Evolutionary conservation across 139 green algal species (phyloP), one percentile per base, ranked within the genome.

Genomic region (Mesostigma viride): DNA sequence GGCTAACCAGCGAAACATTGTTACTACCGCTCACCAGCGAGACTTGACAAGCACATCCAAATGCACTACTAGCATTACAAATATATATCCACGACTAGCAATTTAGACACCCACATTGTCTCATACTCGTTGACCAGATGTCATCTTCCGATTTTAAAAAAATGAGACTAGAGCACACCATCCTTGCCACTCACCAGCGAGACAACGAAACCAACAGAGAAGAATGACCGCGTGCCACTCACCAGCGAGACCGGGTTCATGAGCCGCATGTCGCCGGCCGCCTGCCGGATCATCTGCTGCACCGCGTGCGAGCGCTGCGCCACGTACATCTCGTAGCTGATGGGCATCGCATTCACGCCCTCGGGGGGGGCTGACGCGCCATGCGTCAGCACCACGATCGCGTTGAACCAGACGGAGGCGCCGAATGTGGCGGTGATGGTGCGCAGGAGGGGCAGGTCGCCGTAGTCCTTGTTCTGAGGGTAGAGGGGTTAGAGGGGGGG

Each of bases 361-460:
- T 94, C 87, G n/a, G 87, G 87, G 1, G 87, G 83, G 3, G 78
- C 67, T 2, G 75, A 68, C 11, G 66, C 56, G 17, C 70, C 85
- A 68, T 94, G 87, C 14, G 87, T 92, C 34, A 94, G 70, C 57
- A 88, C 78, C 24, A 90, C 58, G 51, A 91, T 76, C 3, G 81
- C 82, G 68, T 80, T 79, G 66, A 85, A 90, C 87, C 87, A 94
- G 31, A 87, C 65, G 36, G 67, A 68, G 17, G 63, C n/a, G 11
- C 87, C 87, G 64, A 94, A 82, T 22, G 75, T 75, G 46, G 79
- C 71, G 24, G 81, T 87, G 63, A 94, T 79, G 35, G 73, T 34
- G 31, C 67, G 65, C 64, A 93, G 58, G 33, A 93, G 64, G 8
- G 79, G 70, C 6, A 85, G 48, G 69, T 89, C 82, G 30, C 61